Conservation (phyloP, 306 rosid genomes). For the Pyrus bretschneideri region DNA sequence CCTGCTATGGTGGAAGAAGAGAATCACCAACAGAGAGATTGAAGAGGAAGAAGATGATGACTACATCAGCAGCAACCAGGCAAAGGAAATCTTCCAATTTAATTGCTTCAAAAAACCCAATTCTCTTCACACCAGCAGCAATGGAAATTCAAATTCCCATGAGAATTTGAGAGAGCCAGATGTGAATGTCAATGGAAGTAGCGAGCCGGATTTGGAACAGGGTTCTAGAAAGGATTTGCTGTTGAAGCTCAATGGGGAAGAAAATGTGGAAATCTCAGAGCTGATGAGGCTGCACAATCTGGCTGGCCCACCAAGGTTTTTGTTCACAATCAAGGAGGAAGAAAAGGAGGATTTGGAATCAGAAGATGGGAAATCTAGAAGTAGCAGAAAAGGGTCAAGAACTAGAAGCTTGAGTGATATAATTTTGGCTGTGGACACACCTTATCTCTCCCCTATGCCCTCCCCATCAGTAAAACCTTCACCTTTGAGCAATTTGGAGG, state of each 20-base stretch:
- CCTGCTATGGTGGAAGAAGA: slow-evolving; percentile 70
- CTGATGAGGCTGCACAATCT: slow-evolving; percentile 85
- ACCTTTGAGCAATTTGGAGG: slow-evolving; percentile 39
- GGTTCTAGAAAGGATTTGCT: slow-evolving; percentile 41
- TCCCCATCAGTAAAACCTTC: slow-evolving; percentile 49
- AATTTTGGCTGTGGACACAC: slow-evolving; percentile 35
- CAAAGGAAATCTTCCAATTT: slow-evolving; percentile 41
- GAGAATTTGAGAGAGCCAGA: slow-evolving; percentile 21
- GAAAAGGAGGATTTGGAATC: slow-evolving; percentile 84
- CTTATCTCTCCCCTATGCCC: slow-evolving; percentile 44
- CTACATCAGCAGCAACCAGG: slow-evolving; percentile 13
- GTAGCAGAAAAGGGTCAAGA: slow-evolving; percentile 57
- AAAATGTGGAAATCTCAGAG: slow-evolving; percentile 56
- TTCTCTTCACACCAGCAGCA: slow-evolving; percentile 2
- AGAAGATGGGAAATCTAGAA: slow-evolving; percentile 65
- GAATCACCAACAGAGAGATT: slow-evolving; percentile 39
- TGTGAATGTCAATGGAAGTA: not conserved
- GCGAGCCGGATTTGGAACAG: slow-evolving; percentile 40
- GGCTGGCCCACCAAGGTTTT: slow-evolving; percentile 81
- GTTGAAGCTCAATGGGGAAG: slow-evolving; percentile 46
- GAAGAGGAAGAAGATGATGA: slow-evolving; percentile 28
- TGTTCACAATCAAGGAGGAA: slow-evolving; percentile 86
- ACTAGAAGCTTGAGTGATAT: slow-evolving; percentile 65
- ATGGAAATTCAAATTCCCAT: not conserved
- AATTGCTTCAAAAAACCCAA: slow-evolving; percentile 41